These are phyloP conservation scores for Chara braunii DNA, from an alignment of 139 green algal species.

Conservation along the genomic window DNA sequence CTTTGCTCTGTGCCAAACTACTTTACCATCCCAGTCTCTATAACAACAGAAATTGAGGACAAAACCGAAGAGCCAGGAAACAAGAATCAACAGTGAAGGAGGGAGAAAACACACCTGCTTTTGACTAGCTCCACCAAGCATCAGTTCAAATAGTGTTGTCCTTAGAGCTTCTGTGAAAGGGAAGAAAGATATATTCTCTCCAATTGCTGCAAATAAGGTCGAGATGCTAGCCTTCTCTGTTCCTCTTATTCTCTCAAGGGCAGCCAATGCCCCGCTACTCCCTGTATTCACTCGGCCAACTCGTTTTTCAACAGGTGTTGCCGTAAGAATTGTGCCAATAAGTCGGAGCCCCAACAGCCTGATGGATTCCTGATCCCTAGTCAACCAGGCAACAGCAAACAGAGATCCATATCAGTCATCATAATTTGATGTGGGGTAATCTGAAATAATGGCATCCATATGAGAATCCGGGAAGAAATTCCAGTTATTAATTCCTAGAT, in stretches of 20 bases:
- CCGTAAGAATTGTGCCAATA: conserved; percentile 16
- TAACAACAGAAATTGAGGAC: no score
- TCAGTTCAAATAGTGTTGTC: conserved; percentile 12
- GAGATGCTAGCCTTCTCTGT: not conserved
- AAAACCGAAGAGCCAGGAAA: not conserved
- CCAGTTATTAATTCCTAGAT: no score
- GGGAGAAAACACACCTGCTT: not conserved
- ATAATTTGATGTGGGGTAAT: no score
- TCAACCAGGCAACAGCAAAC: no score
- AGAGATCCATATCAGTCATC: no score
- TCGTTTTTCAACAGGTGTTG: not conserved
- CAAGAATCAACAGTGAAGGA: not conserved
- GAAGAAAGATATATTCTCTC: not conserved
- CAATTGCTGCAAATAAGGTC: not conserved
- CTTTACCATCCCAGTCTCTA: no score
- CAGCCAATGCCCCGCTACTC: not conserved
- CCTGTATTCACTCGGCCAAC: not conserved
- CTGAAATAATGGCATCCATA: no score
- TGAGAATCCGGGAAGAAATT: no score
- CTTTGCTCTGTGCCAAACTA: no score
- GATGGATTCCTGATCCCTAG: not conserved
- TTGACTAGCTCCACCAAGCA: conserved; percentile 2
- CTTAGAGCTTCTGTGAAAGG: conserved; percentile 1
- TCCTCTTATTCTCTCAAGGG: not conserved
- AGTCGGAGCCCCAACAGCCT: conserved; percentile 1